Evolutionary conservation across 768 basidiomycete species (phyloP).

Genomic region (Rhodosporidiobolus sp.): DNA sequence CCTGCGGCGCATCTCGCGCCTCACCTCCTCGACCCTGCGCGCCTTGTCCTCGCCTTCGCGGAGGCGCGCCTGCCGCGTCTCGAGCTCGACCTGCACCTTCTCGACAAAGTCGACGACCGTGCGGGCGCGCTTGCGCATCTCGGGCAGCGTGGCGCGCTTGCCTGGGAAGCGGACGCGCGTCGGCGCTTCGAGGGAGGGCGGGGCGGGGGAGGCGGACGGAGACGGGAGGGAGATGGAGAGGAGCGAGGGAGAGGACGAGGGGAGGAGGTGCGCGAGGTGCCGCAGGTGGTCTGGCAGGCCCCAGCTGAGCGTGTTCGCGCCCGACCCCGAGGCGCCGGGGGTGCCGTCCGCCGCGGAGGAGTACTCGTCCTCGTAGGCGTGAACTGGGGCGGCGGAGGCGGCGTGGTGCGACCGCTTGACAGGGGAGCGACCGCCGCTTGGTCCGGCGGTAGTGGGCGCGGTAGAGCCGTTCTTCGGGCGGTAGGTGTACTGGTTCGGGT

Average conservation of each 20-base stretch:
- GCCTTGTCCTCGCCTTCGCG: neutral
- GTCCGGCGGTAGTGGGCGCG: neutral
- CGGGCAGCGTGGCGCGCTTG: constrained; percentile 90
- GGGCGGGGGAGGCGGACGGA: constrained; percentile 12
- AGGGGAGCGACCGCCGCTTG: constrained; percentile 18
- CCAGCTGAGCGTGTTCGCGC: constrained; percentile 57
- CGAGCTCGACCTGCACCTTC: constrained; percentile 53
- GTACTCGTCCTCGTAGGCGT: constrained; percentile 64
- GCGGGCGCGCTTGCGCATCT: constrained; percentile 93
- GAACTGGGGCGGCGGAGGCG: constrained; percentile 53
- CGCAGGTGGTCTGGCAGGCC: constrained; percentile 87
- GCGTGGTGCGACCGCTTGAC: constrained; percentile 36
- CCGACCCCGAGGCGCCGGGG: neutral
- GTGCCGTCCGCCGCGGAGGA: neutral
- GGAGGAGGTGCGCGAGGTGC: constrained; percentile 78
- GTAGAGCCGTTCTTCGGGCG: constrained; percentile 45
- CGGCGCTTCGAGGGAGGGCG: constrained; percentile 49
- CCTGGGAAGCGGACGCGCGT: constrained; percentile 84
- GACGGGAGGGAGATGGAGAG: constrained; percentile 58
- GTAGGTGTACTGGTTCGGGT: constrained; percentile 57
- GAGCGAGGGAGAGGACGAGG: constrained; percentile 68
- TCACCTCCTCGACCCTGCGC: neutral
- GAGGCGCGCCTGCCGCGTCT: constrained; percentile 10
- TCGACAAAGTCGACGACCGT: constrained; percentile 92
- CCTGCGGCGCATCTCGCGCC: neutral